These are phyloP conservation scores for Apiospora saccharicola DNA, from an alignment of 2,329 filamentous ascomycete species.

Conservation along the genomic window DNA sequence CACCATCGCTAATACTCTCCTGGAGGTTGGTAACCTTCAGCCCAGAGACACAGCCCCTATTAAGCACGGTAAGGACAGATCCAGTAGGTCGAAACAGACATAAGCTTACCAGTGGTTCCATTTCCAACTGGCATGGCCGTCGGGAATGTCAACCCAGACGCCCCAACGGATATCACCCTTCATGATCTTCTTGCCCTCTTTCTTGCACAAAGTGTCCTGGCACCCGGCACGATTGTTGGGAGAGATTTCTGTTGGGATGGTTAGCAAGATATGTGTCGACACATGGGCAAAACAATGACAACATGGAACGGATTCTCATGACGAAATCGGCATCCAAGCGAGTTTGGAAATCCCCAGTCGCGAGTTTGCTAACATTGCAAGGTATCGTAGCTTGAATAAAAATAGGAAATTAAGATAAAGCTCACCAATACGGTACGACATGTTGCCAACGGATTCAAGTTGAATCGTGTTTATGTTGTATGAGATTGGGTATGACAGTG, in stretches of 20 bases:
- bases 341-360: neutral
- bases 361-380: neutral
- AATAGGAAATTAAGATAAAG: neutral
- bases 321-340: neutral
- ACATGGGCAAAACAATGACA: neutral
- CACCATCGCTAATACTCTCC: conserved; percentile 57
- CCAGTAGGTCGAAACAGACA: conserved; percentile 40
- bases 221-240: conserved; percentile 77
- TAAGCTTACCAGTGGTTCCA: conserved; percentile 83
- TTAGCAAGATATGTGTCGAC: neutral
- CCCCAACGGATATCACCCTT: conserved; percentile 85
- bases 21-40: conserved; percentile 72
- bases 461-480: neutral
- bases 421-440: conserved; percentile 22
- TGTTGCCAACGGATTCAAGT: neutral
- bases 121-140: conserved; percentile 68
- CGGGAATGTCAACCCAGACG: conserved; percentile 68
- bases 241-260: conserved; percentile 68
- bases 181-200: conserved; percentile 70
- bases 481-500: conserved; percentile 22
- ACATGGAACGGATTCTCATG: neutral
- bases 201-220: conserved; percentile 76
- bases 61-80: neutral
- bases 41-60: conserved; percentile 89
- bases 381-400: neutral